These are phyloP conservation scores for Cyclotella sp. DNA, from an alignment of 108 stramenopile genomes.

Conservation along the genomic window DNA sequence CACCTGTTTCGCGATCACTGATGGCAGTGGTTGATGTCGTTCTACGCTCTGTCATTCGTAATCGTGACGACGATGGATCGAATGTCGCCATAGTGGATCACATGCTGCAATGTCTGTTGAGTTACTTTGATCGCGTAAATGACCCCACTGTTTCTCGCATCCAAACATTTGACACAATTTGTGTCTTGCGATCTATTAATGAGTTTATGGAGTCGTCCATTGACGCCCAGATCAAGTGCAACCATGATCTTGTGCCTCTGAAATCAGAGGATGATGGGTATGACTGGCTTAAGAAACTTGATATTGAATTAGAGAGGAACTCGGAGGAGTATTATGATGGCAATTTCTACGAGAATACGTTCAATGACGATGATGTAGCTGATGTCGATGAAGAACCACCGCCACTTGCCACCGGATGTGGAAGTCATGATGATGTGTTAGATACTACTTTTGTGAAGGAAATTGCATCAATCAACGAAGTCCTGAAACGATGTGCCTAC, in stretches of 20 bases:
- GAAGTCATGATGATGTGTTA: slow-evolving; percentile 1
- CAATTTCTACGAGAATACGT: slow-evolving; percentile 7
- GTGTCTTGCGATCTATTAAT: slow-evolving; percentile 40
- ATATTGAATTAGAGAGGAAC: slow-evolving; percentile 27
- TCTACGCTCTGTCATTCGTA: slow-evolving; percentile 19
- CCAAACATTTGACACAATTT: slow-evolving; percentile 26
- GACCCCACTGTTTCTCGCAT: slow-evolving; percentile 8
- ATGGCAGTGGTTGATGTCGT: slow-evolving; percentile 47
- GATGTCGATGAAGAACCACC: slow-evolving; percentile 19
- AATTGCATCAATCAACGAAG: slow-evolving; percentile 35
- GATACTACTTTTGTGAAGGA: slow-evolving; percentile 25
- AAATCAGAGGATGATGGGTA: not conserved
- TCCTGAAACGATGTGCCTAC: slow-evolving; percentile 47
- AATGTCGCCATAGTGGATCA: slow-evolving; percentile 35
- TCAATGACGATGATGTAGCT: not conserved
- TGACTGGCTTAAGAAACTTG: slow-evolving; percentile 31
- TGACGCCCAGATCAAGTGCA: not conserved
- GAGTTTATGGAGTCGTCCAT: slow-evolving; percentile 40
- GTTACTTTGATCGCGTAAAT: slow-evolving; percentile 31
- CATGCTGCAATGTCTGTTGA: slow-evolving; percentile 37
- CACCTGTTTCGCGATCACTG: slow-evolving; percentile 29
- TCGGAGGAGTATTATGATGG: slow-evolving; percentile 4
- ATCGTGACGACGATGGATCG: slow-evolving; percentile 4
- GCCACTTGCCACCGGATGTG: not conserved
- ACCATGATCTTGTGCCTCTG: not conserved